Percentiles rank a stretch among this genome's conserved stretches.
These are phyloP conservation scores for Trichoderma sp. DNA, from an alignment of 2,329 filamentous ascomycete genomes.

Conservation along the genomic window DNA sequence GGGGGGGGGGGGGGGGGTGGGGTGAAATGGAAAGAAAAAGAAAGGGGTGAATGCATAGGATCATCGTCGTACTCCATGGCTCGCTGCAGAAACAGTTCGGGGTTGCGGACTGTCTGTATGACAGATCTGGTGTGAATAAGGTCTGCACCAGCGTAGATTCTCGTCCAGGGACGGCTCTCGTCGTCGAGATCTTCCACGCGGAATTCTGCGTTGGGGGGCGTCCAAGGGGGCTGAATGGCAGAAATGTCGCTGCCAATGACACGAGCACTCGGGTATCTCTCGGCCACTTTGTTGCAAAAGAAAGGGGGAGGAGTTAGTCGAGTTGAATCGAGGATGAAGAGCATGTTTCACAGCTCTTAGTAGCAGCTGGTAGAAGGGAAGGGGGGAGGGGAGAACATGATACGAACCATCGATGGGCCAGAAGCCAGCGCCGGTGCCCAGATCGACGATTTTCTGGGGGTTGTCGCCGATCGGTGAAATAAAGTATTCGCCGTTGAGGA, in stretches of 20 bases:
- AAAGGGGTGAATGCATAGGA: not conserved
- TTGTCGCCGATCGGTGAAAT: slow-evolving; percentile 43
- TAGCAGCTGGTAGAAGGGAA: not conserved
- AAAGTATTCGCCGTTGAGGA: slow-evolving; percentile 42
- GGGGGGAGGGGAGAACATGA: not conserved
- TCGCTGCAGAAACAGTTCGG: slow-evolving; percentile 46
- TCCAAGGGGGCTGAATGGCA: slow-evolving; percentile 43
- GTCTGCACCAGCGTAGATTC: slow-evolving; percentile 42
- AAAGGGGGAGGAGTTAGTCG: slow-evolving; percentile 15
- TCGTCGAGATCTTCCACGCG: slow-evolving; percentile 39
- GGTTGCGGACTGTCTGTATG: slow-evolving; percentile 49
- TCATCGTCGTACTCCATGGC: slow-evolving; percentile 38
- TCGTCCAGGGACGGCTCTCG: slow-evolving; percentile 35
- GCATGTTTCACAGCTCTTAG: not conserved
- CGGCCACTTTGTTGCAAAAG: slow-evolving; percentile 38
- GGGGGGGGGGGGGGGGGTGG: not conserved
- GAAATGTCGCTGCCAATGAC: slow-evolving; percentile 46
- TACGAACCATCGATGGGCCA: slow-evolving; percentile 54
- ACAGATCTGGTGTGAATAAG: slow-evolving; percentile 54
- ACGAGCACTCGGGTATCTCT: slow-evolving; percentile 43
- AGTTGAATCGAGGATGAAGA: not conserved
- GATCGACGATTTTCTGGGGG: slow-evolving; percentile 49
- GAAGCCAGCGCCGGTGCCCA: slow-evolving; percentile 50
- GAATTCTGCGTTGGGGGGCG: slow-evolving; percentile 57
- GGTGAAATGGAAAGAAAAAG: not conserved